phyloP scores from a whole-genome alignment of 2,329 filamentous ascomycete genomes.

The Bipolaris gigantea region DNA sequence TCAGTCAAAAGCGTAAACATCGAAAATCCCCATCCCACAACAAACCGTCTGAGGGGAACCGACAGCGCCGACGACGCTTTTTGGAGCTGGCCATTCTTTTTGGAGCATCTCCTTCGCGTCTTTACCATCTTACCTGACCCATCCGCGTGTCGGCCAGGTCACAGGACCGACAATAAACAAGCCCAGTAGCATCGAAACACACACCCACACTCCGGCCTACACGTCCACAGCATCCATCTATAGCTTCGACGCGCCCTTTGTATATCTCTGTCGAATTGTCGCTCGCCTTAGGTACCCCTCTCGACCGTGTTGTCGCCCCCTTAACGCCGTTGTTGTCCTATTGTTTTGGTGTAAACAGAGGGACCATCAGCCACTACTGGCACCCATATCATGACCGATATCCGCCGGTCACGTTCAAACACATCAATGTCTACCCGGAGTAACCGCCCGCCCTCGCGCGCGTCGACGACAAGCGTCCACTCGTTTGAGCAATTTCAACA shows the following conservation, averaged over 20 bases:
- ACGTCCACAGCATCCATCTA: conserved; percentile 1
- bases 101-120: conserved; percentile 15
- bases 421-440: conserved; percentile 49
- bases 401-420: conserved; percentile 50
- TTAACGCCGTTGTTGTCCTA: conserved; percentile 18
- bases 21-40: conserved; percentile 24
- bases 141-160: conserved; percentile 15
- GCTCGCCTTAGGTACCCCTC: neutral
- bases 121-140: conserved; percentile 8
- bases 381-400: conserved; percentile 41
- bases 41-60: conserved; percentile 26
- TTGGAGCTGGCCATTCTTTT: conserved; percentile 25
- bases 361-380: conserved; percentile 17
- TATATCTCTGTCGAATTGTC: neutral
- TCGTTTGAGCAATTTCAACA: conserved; percentile 42
- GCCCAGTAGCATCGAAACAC: conserved; percentile 9
- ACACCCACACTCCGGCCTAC: conserved; percentile 3
- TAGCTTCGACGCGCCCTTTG: neutral
- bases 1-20: conserved; percentile 28
- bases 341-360: conserved; percentile 44
- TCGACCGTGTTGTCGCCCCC: conserved; percentile 3
- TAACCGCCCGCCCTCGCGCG: conserved; percentile 52
- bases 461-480: conserved; percentile 54
- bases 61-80: conserved; percentile 21
- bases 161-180: conserved; percentile 22